Evolutionary conservation across 208 protist genomes (phyloP).

Genomic region (Tritrichomonas musculus): DNA sequence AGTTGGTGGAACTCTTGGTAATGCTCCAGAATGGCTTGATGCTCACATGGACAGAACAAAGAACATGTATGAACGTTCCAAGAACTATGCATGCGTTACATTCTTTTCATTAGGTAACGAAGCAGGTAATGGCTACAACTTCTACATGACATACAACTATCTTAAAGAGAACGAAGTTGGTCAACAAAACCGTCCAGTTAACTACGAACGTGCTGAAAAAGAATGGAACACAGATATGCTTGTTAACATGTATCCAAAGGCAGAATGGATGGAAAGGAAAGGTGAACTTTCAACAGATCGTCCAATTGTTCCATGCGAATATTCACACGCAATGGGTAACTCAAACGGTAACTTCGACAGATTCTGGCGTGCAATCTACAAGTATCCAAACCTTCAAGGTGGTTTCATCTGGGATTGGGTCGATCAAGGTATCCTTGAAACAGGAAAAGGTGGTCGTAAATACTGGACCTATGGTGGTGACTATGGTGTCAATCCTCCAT

Average conservation of each 20-base stretch:
- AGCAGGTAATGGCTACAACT: slow-evolving; percentile 38
- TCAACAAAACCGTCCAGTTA: slow-evolving; percentile 41
- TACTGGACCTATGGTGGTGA: slow-evolving; percentile 53
- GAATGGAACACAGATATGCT: slow-evolving; percentile 40
- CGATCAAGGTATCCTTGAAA: slow-evolving; percentile 55
- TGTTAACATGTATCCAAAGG: slow-evolving; percentile 45
- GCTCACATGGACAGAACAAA: slow-evolving; percentile 37
- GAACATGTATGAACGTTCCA: slow-evolving; percentile 42
- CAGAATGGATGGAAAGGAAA: not conserved
- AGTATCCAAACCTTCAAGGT: slow-evolving; percentile 37
- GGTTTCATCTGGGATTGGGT: too few relatives aligned
- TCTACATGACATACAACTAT: slow-evolving; percentile 17
- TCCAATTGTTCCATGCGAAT: slow-evolving; percentile 54
- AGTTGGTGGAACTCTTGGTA: slow-evolving; percentile 35
- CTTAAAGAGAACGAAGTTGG: not conserved
- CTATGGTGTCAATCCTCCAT: slow-evolving; percentile 37
- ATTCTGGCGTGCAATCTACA: slow-evolving; percentile 52
- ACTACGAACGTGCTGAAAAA: slow-evolving; percentile 48
- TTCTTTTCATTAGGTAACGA: slow-evolving; percentile 57
- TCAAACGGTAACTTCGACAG: slow-evolving; percentile 50
- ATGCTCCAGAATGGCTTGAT: not conserved
- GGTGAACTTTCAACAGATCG: slow-evolving; percentile 30
- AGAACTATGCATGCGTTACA: slow-evolving; percentile 49
- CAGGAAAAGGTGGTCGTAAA: slow-evolving; percentile 53
- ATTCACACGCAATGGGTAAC: slow-evolving; percentile 54